Evolutionary conservation across 2,329 filamentous ascomycete genomes (phyloP).

Genomic region (Zymoseptoria ardabiliae): DNA sequence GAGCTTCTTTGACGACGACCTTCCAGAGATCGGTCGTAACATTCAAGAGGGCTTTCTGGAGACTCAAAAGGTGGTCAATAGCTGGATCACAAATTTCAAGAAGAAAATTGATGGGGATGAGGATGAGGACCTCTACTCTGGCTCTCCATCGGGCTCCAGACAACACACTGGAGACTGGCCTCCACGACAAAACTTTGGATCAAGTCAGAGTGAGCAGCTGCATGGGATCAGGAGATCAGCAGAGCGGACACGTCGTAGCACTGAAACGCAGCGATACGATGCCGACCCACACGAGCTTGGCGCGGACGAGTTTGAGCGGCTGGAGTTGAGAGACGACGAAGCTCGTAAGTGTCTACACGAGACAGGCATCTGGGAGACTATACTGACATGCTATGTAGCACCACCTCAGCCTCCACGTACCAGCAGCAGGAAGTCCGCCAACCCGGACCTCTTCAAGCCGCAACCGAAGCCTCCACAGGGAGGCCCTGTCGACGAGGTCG

Average conservation of each 20-base stretch:
- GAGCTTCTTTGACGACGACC: conserved; percentile 92
- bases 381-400: conserved; percentile 34
- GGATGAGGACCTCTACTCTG: conserved; percentile 48
- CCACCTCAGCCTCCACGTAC: conserved; percentile 43
- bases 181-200: conserved; percentile 31
- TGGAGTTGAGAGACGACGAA: conserved; percentile 57
- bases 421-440: conserved; percentile 60
- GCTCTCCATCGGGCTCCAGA: conserved; percentile 19
- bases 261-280: conserved; percentile 87
- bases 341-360: conserved; percentile 31
- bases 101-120: conserved; percentile 88
- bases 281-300: conserved; percentile 84
- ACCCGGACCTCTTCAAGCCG: conserved; percentile 74
- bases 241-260: conserved; percentile 51
- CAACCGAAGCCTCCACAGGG: conserved; percentile 49
- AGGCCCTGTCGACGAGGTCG: conserved; percentile 70
- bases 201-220: conserved; percentile 33
- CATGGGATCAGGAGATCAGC: conserved; percentile 31
- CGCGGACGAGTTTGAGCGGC: conserved; percentile 68
- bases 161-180: conserved; percentile 25
- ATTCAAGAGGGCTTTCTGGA: conserved; percentile 90
- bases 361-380: not conserved
- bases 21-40: conserved; percentile 87
- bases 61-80: conserved; percentile 86
- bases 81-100: conserved; percentile 83